phyloP scores from a whole-genome alignment of 2,329 filamentous ascomycete genomes.

The Diaporthe destruens region DNA sequence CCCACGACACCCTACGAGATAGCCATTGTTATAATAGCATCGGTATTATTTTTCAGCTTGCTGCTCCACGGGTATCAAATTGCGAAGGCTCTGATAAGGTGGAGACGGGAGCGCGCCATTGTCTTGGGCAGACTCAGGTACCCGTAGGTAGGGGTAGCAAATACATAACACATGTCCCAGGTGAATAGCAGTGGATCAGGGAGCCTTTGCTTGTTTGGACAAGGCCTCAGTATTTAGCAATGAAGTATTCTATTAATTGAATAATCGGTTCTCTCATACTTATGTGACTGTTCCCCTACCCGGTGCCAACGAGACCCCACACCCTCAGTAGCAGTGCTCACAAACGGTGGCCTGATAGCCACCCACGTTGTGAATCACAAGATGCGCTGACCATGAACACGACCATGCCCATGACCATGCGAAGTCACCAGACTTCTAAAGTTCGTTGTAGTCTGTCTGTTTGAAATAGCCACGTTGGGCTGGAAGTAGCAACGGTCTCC shows the following conservation, averaged over 20 bases:
- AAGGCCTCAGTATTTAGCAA: neutral
- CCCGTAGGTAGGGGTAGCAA: no score
- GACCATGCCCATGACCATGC: neutral
- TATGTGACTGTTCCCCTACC: neutral
- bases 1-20: neutral
- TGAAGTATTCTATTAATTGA: neutral
- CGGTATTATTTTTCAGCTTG: neutral
- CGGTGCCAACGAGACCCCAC: no score
- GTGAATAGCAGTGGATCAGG: no score
- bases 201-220: neutral
- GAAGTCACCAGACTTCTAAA: neutral
- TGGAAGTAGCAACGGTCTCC: no score
- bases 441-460: neutral
- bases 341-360: neutral
- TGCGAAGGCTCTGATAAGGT: neutral
- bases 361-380: neutral
- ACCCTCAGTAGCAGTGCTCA: accelerated
- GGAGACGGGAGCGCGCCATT: neutral
- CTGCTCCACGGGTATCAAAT: neutral
- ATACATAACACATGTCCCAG: neutral
- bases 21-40: neutral
- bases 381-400: neutral
- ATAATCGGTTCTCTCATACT: neutral
- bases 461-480: neutral
- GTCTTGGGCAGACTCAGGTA: neutral